phyloP scores from a whole-genome alignment of 139 green algal species.

The Raphidocelis subcapitata region DNA sequence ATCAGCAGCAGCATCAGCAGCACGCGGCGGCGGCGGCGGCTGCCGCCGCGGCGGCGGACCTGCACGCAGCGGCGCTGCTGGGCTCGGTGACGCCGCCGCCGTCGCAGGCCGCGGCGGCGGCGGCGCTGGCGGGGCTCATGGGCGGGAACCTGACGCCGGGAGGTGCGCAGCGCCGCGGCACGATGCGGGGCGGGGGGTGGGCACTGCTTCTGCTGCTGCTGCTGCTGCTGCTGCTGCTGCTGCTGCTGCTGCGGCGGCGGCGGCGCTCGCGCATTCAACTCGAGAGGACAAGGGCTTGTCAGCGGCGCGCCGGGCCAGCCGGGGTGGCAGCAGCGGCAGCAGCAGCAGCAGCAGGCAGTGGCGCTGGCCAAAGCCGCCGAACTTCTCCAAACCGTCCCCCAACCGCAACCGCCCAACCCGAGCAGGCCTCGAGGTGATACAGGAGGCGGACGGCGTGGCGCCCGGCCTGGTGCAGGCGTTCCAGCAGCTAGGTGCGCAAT shows the following conservation, averaged over 20 bases:
- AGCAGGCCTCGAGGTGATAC: slow-evolving; percentile 64
- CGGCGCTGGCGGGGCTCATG: slow-evolving; percentile 2
- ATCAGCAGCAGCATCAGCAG: not conserved
- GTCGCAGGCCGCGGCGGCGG: slow-evolving; percentile 10
- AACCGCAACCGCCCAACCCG: not conserved
- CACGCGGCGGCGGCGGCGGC: slow-evolving; percentile 4
- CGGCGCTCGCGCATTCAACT: no score
- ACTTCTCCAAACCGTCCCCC: no score
- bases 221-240: no score
- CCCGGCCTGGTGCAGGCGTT: slow-evolving; percentile 56
- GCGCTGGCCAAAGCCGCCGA: no score
- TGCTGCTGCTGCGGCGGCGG: no score
- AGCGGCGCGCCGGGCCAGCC: no score
- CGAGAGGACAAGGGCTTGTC: no score
- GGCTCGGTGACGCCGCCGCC: slow-evolving; percentile 2
- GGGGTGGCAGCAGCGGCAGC: not conserved
- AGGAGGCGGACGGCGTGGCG: slow-evolving; percentile 64
- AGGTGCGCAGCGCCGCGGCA: slow-evolving; percentile 22
- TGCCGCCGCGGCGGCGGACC: not conserved
- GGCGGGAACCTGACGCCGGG: slow-evolving; percentile 12
- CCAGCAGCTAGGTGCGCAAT: slow-evolving; percentile 55
- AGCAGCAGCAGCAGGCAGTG: not conserved
- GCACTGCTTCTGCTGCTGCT: no score
- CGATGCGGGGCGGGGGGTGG: no score
- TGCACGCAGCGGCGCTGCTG: slow-evolving; percentile 4